Evolutionary conservation across 768 basidiomycete genomes (phyloP).

Genomic region (Tylopilus balloui): DNA sequence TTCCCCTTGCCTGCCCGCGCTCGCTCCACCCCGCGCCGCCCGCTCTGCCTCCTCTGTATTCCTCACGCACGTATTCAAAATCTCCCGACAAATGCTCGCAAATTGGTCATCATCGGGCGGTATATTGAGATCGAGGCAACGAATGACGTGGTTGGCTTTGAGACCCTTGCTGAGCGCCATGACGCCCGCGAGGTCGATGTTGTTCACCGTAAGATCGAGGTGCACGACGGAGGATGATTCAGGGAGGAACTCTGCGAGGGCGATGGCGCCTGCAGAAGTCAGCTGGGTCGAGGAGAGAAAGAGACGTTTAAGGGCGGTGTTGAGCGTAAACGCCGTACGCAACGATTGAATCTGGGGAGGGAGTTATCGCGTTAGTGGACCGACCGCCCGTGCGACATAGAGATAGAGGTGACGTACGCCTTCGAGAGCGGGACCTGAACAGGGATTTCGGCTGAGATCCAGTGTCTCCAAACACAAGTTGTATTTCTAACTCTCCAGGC

Average conservation of each 20-base stretch:
- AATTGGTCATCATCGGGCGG: constrained; percentile 80
- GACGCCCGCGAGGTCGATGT: constrained; percentile 83
- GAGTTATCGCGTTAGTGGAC: neutral
- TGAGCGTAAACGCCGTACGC: constrained; percentile 89
- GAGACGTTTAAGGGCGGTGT: constrained; percentile 85
- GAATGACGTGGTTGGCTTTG: constrained; percentile 77
- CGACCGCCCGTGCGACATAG: neutral
- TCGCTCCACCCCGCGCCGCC: constrained; percentile 5
- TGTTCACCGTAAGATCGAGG: constrained; percentile 83
- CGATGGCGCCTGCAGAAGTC: constrained; percentile 82
- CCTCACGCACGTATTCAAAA: constrained; percentile 83
- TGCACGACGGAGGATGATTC: constrained; percentile 85
- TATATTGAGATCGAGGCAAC: constrained; percentile 91
- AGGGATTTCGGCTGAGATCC: constrained; percentile 90
- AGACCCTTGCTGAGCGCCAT: constrained; percentile 88
- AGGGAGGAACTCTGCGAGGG: constrained; percentile 93
- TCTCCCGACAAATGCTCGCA: constrained; percentile 83
- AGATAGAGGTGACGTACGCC: constrained; percentile 54
- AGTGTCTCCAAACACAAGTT: constrained; percentile 91
- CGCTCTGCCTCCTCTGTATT: constrained; percentile 87
- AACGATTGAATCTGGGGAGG: constrained; percentile 68
- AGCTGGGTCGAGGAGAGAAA: constrained; percentile 85
- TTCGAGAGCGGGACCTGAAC: constrained; percentile 83
- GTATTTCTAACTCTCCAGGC: constrained; percentile 65
- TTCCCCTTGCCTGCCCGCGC: neutral